These are phyloP conservation scores for Penicillium italicum DNA, from an alignment of 2,329 filamentous ascomycete species.

Conservation along the genomic window DNA sequence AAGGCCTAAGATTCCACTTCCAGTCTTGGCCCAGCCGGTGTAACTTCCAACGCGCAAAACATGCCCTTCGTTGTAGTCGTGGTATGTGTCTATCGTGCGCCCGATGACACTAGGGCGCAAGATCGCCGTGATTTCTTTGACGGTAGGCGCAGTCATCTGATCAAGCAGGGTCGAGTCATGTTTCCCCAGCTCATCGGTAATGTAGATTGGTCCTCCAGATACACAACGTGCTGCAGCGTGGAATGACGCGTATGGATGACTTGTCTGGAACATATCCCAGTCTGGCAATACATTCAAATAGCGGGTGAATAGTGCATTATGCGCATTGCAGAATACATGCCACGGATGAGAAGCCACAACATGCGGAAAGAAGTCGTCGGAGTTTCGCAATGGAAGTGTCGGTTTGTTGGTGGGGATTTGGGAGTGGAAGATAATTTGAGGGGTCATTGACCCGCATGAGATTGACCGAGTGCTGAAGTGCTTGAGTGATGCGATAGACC, in stretches of 20 bases:
- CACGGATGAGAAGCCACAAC: slow-evolving; percentile 78
- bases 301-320: slow-evolving; percentile 78
- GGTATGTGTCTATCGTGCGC: slow-evolving; percentile 69
- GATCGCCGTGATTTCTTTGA: slow-evolving; percentile 70
- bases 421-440: slow-evolving; percentile 79
- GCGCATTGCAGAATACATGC: slow-evolving; percentile 93
- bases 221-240: slow-evolving; percentile 89
- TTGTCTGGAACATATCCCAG: slow-evolving; percentile 72
- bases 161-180: slow-evolving; percentile 72
- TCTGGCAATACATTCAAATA: slow-evolving; percentile 86
- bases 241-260: slow-evolving; percentile 68
- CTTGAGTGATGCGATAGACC: slow-evolving; percentile 71
- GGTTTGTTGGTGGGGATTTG: slow-evolving; percentile 75
- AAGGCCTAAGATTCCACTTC: slow-evolving; percentile 72
- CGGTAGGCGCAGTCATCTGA: slow-evolving; percentile 75
- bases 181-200: slow-evolving; percentile 82
- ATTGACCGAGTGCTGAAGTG: slow-evolving; percentile 76
- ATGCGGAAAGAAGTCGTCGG: slow-evolving; percentile 84
- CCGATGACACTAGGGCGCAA: slow-evolving; percentile 74
- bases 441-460: slow-evolving; percentile 91
- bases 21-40: slow-evolving; percentile 63
- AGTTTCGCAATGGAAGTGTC: slow-evolving; percentile 74
- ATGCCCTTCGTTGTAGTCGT: slow-evolving; percentile 67
- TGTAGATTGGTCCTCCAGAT: slow-evolving; percentile 87
- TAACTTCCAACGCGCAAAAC: slow-evolving; percentile 78